Conservation (phyloP, 2,329 filamentous ascomycete genomes). For the Pseudohalonectria lignicola region DNA sequence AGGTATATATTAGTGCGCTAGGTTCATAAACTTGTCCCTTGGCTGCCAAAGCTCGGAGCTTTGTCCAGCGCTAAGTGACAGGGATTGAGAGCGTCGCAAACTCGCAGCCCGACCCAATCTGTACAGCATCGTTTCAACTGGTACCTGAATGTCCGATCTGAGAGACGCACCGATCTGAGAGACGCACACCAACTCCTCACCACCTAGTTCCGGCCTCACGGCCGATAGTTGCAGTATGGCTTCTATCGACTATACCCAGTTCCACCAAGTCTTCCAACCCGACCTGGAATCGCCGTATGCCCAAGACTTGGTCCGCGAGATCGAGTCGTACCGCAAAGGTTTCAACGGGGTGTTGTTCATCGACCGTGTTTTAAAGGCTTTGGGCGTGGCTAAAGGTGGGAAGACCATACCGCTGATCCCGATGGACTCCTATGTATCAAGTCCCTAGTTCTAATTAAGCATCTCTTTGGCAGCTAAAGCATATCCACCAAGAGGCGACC, state of each 20-base stretch:
- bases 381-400: slow-evolving; percentile 60
- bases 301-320: slow-evolving; percentile 47
- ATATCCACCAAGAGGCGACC: slow-evolving; percentile 65
- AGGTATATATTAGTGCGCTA: no score
- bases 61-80: no score
- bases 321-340: slow-evolving; percentile 54
- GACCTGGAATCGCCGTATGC: slow-evolving; percentile 52
- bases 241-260: slow-evolving; percentile 53
- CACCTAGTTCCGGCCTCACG: no score
- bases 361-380: slow-evolving; percentile 60
- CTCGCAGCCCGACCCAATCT: no score
- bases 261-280: slow-evolving; percentile 56
- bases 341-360: slow-evolving; percentile 67
- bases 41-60: no score
- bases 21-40: no score
- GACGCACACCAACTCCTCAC: no score
- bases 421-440: neutral
- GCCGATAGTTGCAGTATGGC: no score
- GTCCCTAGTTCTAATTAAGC: slow-evolving; percentile 3
- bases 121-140: no score
- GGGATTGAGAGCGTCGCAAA: no score
- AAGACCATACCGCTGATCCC: neutral
- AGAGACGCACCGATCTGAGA: no score
- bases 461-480: slow-evolving; percentile 43
- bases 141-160: no score